Evolutionary conservation across 352 stramenopile genomes (phyloP).

Genomic region (Thraustochytrium sp.): DNA sequence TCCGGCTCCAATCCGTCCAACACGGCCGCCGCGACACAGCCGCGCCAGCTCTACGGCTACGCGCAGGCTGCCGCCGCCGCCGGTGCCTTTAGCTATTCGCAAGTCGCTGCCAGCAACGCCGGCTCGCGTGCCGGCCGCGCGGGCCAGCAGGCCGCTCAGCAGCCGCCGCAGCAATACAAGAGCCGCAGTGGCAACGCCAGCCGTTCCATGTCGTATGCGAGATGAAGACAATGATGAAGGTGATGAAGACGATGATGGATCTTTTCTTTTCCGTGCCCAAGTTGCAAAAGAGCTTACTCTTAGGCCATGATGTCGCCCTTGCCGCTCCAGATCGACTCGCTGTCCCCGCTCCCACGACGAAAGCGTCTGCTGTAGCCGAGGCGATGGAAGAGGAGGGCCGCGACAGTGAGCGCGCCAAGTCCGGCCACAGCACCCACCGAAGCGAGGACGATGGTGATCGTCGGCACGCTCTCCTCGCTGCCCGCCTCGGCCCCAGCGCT

Average conservation of each 20-base stretch:
- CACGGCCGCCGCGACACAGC: neutral
- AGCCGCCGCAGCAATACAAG: slow-evolving; percentile 6
- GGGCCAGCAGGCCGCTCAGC: neutral
- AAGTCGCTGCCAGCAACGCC: neutral
- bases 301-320: neutral
- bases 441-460: too few relatives aligned
- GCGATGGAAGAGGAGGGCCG: too few relatives aligned
- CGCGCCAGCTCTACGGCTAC: neutral
- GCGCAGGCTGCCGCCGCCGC: neutral
- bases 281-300: neutral
- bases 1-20: too few relatives aligned
- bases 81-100: slow-evolving; percentile 22
- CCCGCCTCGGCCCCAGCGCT: too few relatives aligned
- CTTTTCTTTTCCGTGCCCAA: too few relatives aligned
- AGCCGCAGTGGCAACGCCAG: neutral
- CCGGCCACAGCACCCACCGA: too few relatives aligned
- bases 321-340: neutral
- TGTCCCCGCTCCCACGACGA: too few relatives aligned
- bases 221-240: neutral
- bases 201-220: neutral
- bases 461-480: too few relatives aligned
- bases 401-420: too few relatives aligned
- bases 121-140: neutral
- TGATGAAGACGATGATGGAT: neutral
- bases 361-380: too few relatives aligned